phyloP scores from a whole-genome alignment of 2,329 filamentous ascomycete species.

The Dothistroma septosporum region DNA sequence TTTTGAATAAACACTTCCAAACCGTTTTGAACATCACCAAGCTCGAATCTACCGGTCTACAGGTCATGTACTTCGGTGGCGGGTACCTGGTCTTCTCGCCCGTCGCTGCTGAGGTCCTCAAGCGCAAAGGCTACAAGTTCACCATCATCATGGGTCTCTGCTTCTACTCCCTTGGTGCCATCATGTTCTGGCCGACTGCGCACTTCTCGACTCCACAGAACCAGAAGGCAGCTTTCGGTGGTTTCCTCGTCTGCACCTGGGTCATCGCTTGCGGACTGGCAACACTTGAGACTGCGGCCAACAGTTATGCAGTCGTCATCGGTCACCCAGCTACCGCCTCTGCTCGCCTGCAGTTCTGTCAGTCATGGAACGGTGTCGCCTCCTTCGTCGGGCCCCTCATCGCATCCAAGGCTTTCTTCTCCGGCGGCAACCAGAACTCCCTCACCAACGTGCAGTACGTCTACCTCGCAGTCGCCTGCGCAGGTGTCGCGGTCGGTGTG shows the following conservation, averaged over 20 bases:
- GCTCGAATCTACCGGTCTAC: constrained; percentile 42
- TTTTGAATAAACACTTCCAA: constrained; percentile 38
- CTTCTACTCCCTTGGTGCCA: constrained; percentile 37
- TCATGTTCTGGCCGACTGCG: constrained; percentile 39
- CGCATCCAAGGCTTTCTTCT: constrained; percentile 39
- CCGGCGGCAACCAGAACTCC: constrained; percentile 31
- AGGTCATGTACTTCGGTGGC: constrained; percentile 42
- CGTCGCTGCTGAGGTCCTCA: constrained; percentile 42
- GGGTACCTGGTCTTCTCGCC: constrained; percentile 43
- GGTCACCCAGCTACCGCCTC: constrained; percentile 36
- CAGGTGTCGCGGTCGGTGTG: constrained; percentile 34
- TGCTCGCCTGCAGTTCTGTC: constrained; percentile 39
- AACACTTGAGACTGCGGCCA: constrained; percentile 39
- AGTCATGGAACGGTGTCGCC: constrained; percentile 38
- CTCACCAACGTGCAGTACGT: constrained; percentile 39
- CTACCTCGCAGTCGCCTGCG: constrained; percentile 39
- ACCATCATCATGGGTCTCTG: constrained; percentile 43
- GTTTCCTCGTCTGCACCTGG: constrained; percentile 38
- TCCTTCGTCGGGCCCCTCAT: constrained; percentile 41
- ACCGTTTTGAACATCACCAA: constrained; percentile 37
- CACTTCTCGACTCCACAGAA: constrained; percentile 33
- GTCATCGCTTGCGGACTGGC: constrained; percentile 40
- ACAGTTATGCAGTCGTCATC: constrained; percentile 40
- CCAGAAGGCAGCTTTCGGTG: constrained; percentile 34
- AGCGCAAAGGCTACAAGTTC: constrained; percentile 43